phyloP scores from a whole-genome alignment of 768 basidiomycete genomes.

The Rubroboletus pulcherrimus region DNA sequence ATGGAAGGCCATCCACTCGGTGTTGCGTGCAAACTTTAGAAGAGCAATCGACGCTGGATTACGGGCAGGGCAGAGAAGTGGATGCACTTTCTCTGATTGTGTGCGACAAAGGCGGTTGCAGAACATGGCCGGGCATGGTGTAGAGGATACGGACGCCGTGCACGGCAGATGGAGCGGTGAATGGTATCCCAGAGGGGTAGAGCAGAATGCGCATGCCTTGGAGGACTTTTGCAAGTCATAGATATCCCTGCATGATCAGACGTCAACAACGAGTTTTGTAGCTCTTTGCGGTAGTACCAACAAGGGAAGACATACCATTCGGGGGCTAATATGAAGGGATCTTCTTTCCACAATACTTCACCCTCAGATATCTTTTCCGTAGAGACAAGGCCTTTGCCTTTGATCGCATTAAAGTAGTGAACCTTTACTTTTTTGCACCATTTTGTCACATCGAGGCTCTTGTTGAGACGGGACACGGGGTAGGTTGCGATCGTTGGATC shows the following conservation, averaged over 20 bases:
- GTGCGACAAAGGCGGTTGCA: slow-evolving; percentile 76
- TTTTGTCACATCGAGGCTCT: slow-evolving; percentile 54
- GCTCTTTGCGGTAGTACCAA: too few relatives aligned
- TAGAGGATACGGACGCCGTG: slow-evolving; percentile 39
- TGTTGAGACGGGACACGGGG: slow-evolving; percentile 63
- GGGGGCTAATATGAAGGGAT: slow-evolving; percentile 77
- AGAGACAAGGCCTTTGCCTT: slow-evolving; percentile 84
- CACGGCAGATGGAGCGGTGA: slow-evolving; percentile 52
- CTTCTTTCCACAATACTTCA: slow-evolving; percentile 81
- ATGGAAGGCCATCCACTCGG: slow-evolving; percentile 67
- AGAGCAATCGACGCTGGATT: slow-evolving; percentile 68
- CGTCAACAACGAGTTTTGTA: not conserved
- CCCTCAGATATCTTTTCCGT: slow-evolving; percentile 61
- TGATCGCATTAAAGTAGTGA: slow-evolving; percentile 60
- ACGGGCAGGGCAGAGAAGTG: slow-evolving; percentile 68
- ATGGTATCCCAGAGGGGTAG: slow-evolving; percentile 51
- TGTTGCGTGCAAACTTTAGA: slow-evolving; percentile 53
- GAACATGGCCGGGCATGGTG: slow-evolving; percentile 61
- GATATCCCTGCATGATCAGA: slow-evolving; percentile 56
- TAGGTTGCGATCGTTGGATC: slow-evolving; percentile 28
- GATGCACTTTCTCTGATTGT: slow-evolving; percentile 61
- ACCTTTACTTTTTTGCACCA: slow-evolving; percentile 67
- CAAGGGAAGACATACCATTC: slow-evolving; percentile 55
- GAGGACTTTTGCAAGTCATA: slow-evolving; percentile 62
- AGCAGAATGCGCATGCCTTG: slow-evolving; percentile 69